Percentiles rank a stretch among this genome's conserved stretches.
These are phyloP conservation scores for Geum urbanum DNA, from an alignment of 306 rosid species.

Conservation along the genomic window DNA sequence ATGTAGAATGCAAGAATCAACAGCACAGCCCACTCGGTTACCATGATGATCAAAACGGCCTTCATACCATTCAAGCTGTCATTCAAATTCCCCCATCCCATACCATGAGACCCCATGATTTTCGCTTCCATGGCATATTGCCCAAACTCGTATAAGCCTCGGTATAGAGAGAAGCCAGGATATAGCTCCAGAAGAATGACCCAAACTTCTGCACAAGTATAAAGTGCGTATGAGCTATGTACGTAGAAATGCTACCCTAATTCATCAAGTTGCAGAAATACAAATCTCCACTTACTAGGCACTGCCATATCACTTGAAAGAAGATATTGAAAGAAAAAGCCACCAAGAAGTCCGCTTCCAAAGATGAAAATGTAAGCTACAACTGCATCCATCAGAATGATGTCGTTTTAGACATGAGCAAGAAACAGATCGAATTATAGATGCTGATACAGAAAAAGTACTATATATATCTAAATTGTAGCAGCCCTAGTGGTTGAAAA, in stretches of 20 bases:
- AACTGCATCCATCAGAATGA: conserved; percentile 35
- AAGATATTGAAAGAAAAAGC: conserved; percentile 52
- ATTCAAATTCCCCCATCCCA: conserved; percentile 68
- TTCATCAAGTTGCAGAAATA: not conserved
- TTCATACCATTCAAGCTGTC: conserved; percentile 65
- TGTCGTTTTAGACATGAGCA: not conserved
- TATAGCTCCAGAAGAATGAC: conserved; percentile 60
- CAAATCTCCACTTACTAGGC: conserved; percentile 57
- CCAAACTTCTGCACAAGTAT: not conserved
- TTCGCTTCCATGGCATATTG: conserved; percentile 48
- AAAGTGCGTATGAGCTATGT: no score
- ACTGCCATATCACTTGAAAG: conserved; percentile 37
- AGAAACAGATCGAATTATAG: not conserved
- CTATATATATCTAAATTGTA: conserved; percentile 65
- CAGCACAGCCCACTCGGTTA: conserved; percentile 58
- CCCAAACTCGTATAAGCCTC: conserved; percentile 73
- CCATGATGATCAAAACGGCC: conserved; percentile 57
- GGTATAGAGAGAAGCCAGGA: conserved; percentile 76
- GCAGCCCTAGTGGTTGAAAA: conserved; percentile 68
- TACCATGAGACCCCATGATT: conserved; percentile 50
- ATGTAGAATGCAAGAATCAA: conserved; percentile 55
- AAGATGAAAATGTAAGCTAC: conserved; percentile 66
- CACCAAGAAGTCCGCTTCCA: conserved; percentile 72
- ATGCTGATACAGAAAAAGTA: not conserved
- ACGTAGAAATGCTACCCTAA: not conserved